Evolutionary conservation across 768 basidiomycete genomes (phyloP), one percentile per base, ranked within the genome.

Genomic region (Boletales sp.): DNA sequence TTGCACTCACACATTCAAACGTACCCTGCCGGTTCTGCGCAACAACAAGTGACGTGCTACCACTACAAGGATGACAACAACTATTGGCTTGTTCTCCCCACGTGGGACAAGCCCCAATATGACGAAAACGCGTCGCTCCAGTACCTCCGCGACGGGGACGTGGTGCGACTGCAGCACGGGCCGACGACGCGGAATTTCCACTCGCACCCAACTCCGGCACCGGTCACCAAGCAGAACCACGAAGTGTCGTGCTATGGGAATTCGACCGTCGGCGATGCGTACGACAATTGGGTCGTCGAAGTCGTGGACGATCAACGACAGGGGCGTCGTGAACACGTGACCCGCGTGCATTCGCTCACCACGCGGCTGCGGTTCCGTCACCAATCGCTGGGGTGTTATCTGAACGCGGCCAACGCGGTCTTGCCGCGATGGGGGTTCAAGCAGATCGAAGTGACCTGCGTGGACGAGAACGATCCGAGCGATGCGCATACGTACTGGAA

Each of bases 1-100:
- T 74, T 99, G 4, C 97, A 99, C 66, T 98, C 95, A 5, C 97
- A 99, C 66, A 80, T 93, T n/a, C 95, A 97, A 62, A 86, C 91
- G 1, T 97, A 85, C 66, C 97, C 97, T 1, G 76, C 85, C 18
- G 97, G 95, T 12, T 97, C 94, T 0, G 73, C 74, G 49, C 97
- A 98, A 64, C 97, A 98, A 61, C 97, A 99, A 69, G 84, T 98
- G 4, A 98, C 97, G 0, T 99, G 97, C 69, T 99, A 98, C 67
- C 97, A 99, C 72, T 98, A 99, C 81, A 97, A 97, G 72, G 97
- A 98, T 63, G 83, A 86, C 42, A 99, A 99, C 78, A 99, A 99
- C 72, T 77, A 97, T 40, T 98, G 92, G 88, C 60, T 72, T 15
- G 65, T 98, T 56, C 74, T 85, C 2, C 93, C 92, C 7, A 75